Conservation (phyloP, 2,329 filamentous ascomycete genomes). For the Fusarium tricinctum region DNA sequence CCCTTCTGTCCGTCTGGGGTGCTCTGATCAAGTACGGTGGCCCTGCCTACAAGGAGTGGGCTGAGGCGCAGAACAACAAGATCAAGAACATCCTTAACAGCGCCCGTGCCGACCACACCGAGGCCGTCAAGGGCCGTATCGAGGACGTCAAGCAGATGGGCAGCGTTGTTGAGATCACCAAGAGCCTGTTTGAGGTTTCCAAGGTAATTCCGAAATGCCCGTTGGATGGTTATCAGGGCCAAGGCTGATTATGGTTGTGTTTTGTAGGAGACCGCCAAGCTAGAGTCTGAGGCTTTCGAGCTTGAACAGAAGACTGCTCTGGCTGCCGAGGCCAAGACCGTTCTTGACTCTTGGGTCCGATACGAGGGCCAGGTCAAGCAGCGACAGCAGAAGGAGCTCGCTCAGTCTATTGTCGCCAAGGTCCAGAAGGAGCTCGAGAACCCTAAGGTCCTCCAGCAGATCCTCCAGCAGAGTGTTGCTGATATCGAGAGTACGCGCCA, state of each 20-base stretch:
- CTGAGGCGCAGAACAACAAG: slow-evolving; percentile 88
- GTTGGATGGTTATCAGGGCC: slow-evolving; percentile 17
- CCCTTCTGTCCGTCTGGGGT: slow-evolving; percentile 92
- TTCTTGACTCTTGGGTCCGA: slow-evolving; percentile 98
- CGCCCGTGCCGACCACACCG: slow-evolving; percentile 93
- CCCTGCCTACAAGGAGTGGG: slow-evolving; percentile 93
- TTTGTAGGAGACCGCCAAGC: slow-evolving; percentile 89
- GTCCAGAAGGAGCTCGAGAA: slow-evolving; percentile 99
- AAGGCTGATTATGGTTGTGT: slow-evolving; percentile 47
- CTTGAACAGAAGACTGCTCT: slow-evolving; percentile 96
- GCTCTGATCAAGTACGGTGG: slow-evolving; percentile 94
- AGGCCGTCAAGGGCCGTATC: slow-evolving; percentile 95
- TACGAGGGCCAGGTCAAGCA: slow-evolving; percentile 99
- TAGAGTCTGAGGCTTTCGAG: slow-evolving; percentile 96
- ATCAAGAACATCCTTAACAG: slow-evolving; percentile 96
- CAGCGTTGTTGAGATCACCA: slow-evolving; percentile 95
- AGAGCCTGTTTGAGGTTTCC: slow-evolving; percentile 96
- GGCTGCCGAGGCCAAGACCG: slow-evolving; percentile 91
- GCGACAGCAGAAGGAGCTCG: slow-evolving; percentile 96
- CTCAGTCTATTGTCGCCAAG: slow-evolving; percentile 93
- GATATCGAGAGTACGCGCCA: slow-evolving; percentile 88
- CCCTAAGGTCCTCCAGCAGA: slow-evolving; percentile 97
- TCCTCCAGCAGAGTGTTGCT: slow-evolving; percentile 94
- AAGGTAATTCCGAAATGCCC: slow-evolving; percentile 74
- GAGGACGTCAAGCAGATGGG: slow-evolving; percentile 94